Evolutionary conservation across 805 yeast species (phyloP), one percentile per base, ranked within the genome.

Genomic region (Suhomyces prunicola): DNA sequence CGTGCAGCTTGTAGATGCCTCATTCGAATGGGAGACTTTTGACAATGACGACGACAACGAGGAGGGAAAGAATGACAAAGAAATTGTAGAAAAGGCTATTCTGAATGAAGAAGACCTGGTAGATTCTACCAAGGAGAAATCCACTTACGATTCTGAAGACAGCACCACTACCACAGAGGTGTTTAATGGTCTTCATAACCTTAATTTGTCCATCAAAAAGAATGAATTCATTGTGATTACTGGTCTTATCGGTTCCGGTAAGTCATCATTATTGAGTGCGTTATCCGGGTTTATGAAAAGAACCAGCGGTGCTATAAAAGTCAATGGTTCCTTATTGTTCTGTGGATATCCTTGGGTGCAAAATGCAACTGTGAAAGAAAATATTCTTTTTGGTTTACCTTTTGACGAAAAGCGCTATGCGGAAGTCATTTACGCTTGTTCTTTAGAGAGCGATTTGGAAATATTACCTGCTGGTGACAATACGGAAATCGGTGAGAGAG

Each of bases 401-500:
- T 83, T 64, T 52, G 82, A 85, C 51, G 70, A 76, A 49, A 63
- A 68, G 1, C 78, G 72, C 55, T 89, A 89, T 63, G 62, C 78
- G 5, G 67, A 69, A 12, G 80, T 88, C 6, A 64, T 90, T 13
- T 69, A 76, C 36, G 86, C 86, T 1, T 89, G 96, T 69, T 85
- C 90, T 0, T 69, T 89, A 54, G 74, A 73, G 29, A 80, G 78
- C 45, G 96, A 89, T 68, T 74, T 89, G 57, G 79, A 80, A 4
- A 77, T 82, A 44, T 69, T 90, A 29, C 86, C 88, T 7, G 90
- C 84, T 41, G 93, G 93, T 29, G 96, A 90, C 60, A 61, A 68
- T 50, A 88, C 96, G 0, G 88, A 87, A 65, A 87, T 89, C 60
- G 96, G 96, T 56, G 96, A 89, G 65, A 79, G 89, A 65, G 96